A percentile compares a stretch with the other conserved stretches of the same genome.
Conservation (phyloP, 306 rosid species). For the Citrullus colocynthis region DNA sequence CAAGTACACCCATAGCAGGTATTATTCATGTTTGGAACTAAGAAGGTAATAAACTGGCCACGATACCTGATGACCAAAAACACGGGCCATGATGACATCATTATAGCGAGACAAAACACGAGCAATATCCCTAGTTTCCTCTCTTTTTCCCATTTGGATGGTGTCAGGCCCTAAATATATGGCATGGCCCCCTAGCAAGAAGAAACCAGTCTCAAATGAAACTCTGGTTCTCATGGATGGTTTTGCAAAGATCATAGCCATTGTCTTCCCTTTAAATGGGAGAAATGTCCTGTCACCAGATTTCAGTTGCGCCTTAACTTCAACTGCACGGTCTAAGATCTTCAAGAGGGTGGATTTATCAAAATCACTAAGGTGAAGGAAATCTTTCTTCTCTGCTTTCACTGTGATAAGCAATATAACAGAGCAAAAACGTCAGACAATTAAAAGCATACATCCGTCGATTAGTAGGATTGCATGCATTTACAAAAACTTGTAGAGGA, state of each 20-base stretch:
- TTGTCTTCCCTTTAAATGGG: constrained; percentile 82
- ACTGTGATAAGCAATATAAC: constrained; percentile 18
- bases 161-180: constrained; percentile 83
- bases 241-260: constrained; percentile 95
- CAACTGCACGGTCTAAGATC: constrained; percentile 67
- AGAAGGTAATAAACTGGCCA: constrained; percentile 33
- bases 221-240: constrained; percentile 95
- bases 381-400: constrained; percentile 51
- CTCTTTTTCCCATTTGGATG: constrained; percentile 96
- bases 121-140: constrained; percentile 91
- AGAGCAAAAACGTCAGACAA: background rate
- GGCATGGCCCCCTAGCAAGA: constrained; percentile 83
- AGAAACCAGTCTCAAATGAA: constrained; percentile 91
- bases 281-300: constrained; percentile 76
- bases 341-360: constrained; percentile 60
- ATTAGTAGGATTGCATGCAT: background rate
- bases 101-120: constrained; percentile 76
- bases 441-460: background rate
- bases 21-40: background rate
- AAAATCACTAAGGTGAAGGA: constrained; percentile 71
- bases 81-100: constrained; percentile 92
- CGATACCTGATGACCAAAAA: constrained; percentile 92
- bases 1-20: background rate
- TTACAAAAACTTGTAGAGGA: background rate
- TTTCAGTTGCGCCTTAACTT: constrained; percentile 67